These are phyloP conservation scores for Aspergillus incahuasiensis DNA, from an alignment of 495 filamentous ascomycete species.

Conservation along the genomic window DNA sequence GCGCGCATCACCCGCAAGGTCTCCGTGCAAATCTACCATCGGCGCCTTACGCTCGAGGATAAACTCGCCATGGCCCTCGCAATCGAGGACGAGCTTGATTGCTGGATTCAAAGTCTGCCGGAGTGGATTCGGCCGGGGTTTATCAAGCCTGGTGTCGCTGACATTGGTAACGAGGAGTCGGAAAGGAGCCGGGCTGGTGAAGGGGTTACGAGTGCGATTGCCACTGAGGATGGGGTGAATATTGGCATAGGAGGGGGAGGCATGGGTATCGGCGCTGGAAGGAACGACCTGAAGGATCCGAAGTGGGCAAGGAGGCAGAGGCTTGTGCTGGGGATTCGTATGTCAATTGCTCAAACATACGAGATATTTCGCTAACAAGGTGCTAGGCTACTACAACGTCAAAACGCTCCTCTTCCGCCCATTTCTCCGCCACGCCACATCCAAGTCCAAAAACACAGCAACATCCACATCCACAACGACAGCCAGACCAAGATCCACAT, in stretches of 20 bases:
- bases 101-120: constrained; percentile 33
- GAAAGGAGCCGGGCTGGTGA: neutral
- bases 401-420: constrained; percentile 40
- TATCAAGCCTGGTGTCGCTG: neutral
- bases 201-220: neutral
- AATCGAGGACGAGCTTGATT: constrained; percentile 35
- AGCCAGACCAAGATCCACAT: constrained; percentile 3
- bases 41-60: constrained; percentile 34
- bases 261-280: neutral
- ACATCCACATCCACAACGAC: constrained; percentile 10
- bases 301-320: constrained; percentile 39
- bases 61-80: constrained; percentile 34
- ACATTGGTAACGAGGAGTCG: neutral
- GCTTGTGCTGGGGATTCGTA: constrained; percentile 35
- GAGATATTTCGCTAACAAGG: neutral
- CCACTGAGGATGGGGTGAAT: neutral
- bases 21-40: constrained; percentile 41
- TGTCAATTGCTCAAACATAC: constrained; percentile 29
- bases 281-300: constrained; percentile 32
- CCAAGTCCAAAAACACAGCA: constrained; percentile 25
- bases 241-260: neutral
- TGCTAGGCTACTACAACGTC: constrained; percentile 36
- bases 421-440: constrained; percentile 35
- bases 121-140: constrained; percentile 34
- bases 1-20: constrained; percentile 38